phyloP scores from a whole-genome alignment of 1,139 yeast genomes.

The Saccharomyces hybrid region DNA sequence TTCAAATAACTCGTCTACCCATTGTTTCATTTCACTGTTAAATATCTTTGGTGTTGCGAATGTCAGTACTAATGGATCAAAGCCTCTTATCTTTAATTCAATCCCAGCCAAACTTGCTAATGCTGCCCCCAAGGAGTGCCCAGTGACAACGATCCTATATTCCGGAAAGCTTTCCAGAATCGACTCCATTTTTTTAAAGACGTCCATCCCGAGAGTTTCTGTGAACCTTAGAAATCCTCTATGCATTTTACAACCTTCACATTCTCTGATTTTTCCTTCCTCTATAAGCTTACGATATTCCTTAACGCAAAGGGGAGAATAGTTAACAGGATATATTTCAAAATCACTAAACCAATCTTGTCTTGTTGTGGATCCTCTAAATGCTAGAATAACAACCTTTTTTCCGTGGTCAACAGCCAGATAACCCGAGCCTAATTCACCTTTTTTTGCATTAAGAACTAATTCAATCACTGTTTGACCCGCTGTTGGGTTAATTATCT shows the following conservation, averaged over 20 bases:
- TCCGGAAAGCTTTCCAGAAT: conserved; percentile 37
- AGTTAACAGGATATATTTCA: conserved; percentile 37
- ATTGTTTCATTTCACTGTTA: conserved; percentile 42
- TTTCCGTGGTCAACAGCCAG: conserved; percentile 33
- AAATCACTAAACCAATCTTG: conserved; percentile 54
- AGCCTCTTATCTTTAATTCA: conserved; percentile 48
- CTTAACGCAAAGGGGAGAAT: conserved; percentile 32
- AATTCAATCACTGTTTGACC: conserved; percentile 33
- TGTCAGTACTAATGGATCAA: conserved; percentile 46
- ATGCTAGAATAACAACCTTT: conserved; percentile 37
- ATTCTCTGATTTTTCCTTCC: conserved; percentile 25
- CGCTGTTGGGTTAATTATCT: conserved; percentile 27
- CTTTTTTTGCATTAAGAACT: conserved; percentile 35
- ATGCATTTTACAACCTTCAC: conserved; percentile 51
- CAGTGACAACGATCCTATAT: conserved; percentile 47
- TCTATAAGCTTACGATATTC: conserved; percentile 21
- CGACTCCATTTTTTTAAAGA: conserved; percentile 33
- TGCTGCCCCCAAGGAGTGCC: conserved; percentile 74
- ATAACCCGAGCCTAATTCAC: conserved; percentile 46
- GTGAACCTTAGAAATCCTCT: conserved; percentile 47
- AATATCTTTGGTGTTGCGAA: conserved; percentile 62
- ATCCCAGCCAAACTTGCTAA: conserved; percentile 53
- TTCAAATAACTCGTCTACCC: conserved; percentile 45
- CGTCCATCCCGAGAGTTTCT: conserved; percentile 36
- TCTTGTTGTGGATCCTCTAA: conserved; percentile 52